Percentiles rank a stretch among this genome's conserved stretches.
phyloP scores from a whole-genome alignment of 1,139 yeast genomes.

The Magnusiomyces suaveolens region DNA sequence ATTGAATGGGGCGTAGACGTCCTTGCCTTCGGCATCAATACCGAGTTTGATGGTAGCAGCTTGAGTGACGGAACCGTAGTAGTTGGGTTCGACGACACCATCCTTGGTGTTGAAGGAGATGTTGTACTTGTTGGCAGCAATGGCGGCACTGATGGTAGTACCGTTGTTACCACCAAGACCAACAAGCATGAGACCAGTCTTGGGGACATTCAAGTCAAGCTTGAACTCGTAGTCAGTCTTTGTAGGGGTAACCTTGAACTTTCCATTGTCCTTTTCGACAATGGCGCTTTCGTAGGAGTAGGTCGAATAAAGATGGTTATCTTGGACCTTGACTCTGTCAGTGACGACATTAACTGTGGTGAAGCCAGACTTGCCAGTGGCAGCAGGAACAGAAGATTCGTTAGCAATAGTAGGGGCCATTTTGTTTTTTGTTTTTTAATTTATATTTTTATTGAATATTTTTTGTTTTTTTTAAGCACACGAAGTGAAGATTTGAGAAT shows the following conservation, averaged over 20 bases:
- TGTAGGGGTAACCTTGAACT: conserved; percentile 61
- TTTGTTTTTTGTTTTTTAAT: conserved; percentile 12
- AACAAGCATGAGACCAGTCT: conserved; percentile 80
- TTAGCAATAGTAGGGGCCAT: conserved; percentile 32
- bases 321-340: conserved; percentile 50
- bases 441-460: conserved; percentile 8
- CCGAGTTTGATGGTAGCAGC: conserved; percentile 86
- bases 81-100: conserved; percentile 72
- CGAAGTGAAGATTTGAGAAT: conserved; percentile 7
- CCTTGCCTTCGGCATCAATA: conserved; percentile 70
- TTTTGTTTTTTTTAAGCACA: conserved; percentile 6
- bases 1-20: conserved; percentile 88
- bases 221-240: conserved; percentile 72
- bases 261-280: conserved; percentile 49
- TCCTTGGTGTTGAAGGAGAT: conserved; percentile 74
- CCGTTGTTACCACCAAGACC: conserved; percentile 98
- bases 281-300: conserved; percentile 63
- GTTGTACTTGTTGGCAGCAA: conserved; percentile 75
- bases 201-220: conserved; percentile 73
- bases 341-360: conserved; percentile 49
- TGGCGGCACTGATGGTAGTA: conserved; percentile 77
- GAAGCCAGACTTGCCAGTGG: conserved; percentile 32
- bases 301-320: conserved; percentile 52
- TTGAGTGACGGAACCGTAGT: conserved; percentile 95
- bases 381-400: conserved; percentile 26